Percentiles rank a stretch among this genome's conserved stretches.
These are phyloP conservation scores for Mycena kentingensis DNA, from an alignment of 768 basidiomycete species.

Conservation along the genomic window DNA sequence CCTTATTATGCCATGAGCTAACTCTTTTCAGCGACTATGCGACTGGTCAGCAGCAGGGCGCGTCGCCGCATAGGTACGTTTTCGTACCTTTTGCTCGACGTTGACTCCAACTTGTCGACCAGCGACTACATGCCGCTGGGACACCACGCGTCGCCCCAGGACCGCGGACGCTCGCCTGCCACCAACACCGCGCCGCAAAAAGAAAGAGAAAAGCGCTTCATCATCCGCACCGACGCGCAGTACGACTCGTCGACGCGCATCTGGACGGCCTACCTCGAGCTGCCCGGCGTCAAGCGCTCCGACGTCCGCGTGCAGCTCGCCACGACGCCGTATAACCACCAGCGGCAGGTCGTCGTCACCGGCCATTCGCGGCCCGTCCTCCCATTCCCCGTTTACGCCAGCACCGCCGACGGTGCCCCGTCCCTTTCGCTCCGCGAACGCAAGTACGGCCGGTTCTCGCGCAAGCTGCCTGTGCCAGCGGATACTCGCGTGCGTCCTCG, in stretches of 20 bases:
- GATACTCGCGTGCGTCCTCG: slow-evolving; percentile 53
- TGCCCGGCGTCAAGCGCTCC: slow-evolving; percentile 63
- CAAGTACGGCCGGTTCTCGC: slow-evolving; percentile 50
- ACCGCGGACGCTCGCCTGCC: slow-evolving; percentile 24
- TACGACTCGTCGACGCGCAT: slow-evolving; percentile 53
- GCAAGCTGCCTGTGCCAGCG: slow-evolving; percentile 55
- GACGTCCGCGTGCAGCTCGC: slow-evolving; percentile 63
- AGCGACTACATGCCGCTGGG: too few relatives aligned
- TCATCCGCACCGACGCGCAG: slow-evolving; percentile 63
- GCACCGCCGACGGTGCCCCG: background rate
- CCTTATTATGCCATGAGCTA: too few relatives aligned
- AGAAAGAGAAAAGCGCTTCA: too few relatives aligned
- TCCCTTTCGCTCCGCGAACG: slow-evolving; percentile 41
- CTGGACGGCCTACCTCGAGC: slow-evolving; percentile 64
- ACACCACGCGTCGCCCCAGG: too few relatives aligned
- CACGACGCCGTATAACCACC: slow-evolving; percentile 60
- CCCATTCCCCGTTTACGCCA: slow-evolving; percentile 29
- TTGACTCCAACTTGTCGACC: too few relatives aligned
- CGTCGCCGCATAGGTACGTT: too few relatives aligned
- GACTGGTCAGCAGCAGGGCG: background rate
- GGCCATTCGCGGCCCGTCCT: slow-evolving; percentile 47
- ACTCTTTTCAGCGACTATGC: slow-evolving; percentile 5
- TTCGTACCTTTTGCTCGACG: slow-evolving; percentile 7
- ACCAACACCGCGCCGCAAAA: slow-evolving; percentile 21
- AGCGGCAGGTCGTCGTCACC: slow-evolving; percentile 60